Conservation (phyloP, 352 stramenopile genomes). For the Phytopythium vexans region DNA sequence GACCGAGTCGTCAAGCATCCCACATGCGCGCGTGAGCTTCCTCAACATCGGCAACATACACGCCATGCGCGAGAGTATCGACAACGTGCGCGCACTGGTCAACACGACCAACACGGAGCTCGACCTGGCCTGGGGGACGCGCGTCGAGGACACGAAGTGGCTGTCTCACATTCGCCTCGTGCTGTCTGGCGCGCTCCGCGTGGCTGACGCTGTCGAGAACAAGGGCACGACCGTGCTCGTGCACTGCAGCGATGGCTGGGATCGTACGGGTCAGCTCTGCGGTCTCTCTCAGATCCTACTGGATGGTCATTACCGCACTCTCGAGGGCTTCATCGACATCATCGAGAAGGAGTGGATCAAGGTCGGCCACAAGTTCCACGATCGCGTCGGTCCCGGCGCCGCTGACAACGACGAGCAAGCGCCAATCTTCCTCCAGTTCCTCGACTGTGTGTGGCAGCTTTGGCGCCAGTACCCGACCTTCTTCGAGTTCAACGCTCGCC, state of each 20-base stretch:
- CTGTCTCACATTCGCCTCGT: slow-evolving; percentile 69
- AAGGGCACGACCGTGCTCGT: slow-evolving; percentile 79
- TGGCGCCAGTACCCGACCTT: slow-evolving; percentile 72
- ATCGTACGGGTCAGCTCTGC: slow-evolving; percentile 86
- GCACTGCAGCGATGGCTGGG: slow-evolving; percentile 92
- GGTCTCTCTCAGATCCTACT: slow-evolving; percentile 86
- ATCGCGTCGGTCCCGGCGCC: slow-evolving; percentile 69
- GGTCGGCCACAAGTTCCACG: slow-evolving; percentile 88
- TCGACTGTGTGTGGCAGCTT: slow-evolving; percentile 89
- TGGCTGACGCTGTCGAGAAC: slow-evolving; percentile 65
- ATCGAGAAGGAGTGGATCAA: slow-evolving; percentile 87
- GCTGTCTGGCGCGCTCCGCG: slow-evolving; percentile 59
- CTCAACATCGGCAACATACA: slow-evolving; percentile 94
- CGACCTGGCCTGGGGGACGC: slow-evolving; percentile 53
- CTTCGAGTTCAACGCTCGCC: slow-evolving; percentile 81
- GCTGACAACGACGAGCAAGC: slow-evolving; percentile 78
- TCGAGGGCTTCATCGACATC: slow-evolving; percentile 76
- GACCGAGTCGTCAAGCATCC: slow-evolving; percentile 79
- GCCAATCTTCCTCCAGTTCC: slow-evolving; percentile 88
- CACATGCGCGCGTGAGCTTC: slow-evolving; percentile 77
- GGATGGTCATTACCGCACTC: slow-evolving; percentile 83
- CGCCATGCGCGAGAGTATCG: slow-evolving; percentile 87
- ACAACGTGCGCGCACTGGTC: slow-evolving; percentile 57
- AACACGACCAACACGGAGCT: slow-evolving; percentile 31
- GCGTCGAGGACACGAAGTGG: slow-evolving; percentile 82